Percentiles rank a stretch among this genome's conserved stretches.
Conservation (phyloP, 2,329 filamentous ascomycete species). For the Cladobotryum protrusum region DNA sequence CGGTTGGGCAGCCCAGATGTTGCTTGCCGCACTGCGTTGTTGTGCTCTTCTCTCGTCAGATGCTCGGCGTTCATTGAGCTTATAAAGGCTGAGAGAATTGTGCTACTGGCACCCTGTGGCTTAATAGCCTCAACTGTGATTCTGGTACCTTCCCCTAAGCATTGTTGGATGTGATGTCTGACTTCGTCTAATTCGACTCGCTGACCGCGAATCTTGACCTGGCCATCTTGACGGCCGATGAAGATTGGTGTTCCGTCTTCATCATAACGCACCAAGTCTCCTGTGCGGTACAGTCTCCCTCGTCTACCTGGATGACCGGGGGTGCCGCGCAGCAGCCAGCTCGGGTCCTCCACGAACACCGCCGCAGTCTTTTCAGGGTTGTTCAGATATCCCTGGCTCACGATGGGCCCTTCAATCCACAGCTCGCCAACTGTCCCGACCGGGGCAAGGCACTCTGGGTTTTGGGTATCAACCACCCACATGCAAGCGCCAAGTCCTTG, state of each 20-base stretch:
- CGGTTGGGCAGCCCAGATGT: no score
- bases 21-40: no score
- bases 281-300: constrained; percentile 29
- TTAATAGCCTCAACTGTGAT: no score
- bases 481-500: not conserved
- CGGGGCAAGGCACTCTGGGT: not conserved
- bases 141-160: no score
- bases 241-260: constrained; percentile 36
- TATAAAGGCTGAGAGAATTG: no score
- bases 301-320: not conserved
- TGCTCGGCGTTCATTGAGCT: no score
- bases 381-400: not conserved
- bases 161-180: constrained; percentile 12
- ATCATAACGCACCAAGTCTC: constrained; percentile 33
- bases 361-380: not conserved
- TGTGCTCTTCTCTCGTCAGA: no score
- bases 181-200: constrained; percentile 38
- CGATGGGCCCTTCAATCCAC: not conserved
- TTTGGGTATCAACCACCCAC: constrained; percentile 8
- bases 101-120: no score
- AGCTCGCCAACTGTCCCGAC: constrained; percentile 1
- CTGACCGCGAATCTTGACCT: constrained; percentile 54
- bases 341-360: not conserved
- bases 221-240: constrained; percentile 48
- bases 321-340: not conserved